Evolutionary conservation across 257 asterid species (phyloP).

Genomic region (Scutellaria galericulata): DNA sequence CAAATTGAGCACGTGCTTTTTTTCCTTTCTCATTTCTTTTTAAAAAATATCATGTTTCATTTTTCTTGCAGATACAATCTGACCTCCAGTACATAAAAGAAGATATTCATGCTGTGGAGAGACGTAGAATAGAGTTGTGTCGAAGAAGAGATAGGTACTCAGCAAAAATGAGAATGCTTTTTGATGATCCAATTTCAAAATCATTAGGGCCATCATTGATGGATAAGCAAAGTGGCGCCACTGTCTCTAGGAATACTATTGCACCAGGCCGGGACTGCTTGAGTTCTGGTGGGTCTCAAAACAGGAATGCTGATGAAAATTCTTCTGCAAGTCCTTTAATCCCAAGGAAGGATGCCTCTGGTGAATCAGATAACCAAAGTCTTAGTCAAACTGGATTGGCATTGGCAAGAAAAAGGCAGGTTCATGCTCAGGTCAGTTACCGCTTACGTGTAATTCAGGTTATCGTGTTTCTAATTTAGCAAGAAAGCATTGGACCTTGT

Average conservation of each 20-base stretch:
- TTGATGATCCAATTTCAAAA: conserved; percentile 55
- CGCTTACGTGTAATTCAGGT: conserved; percentile 18
- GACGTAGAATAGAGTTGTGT: conserved; percentile 65
- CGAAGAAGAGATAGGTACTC: conserved; percentile 71
- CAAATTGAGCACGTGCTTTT: too few relatives aligned
- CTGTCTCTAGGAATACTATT: conserved; percentile 42
- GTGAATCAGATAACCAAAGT: conserved; percentile 67
- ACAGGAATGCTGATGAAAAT: conserved; percentile 55
- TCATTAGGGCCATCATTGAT: conserved; percentile 50
- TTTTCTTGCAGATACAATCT: conserved; percentile 61
- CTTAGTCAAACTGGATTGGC: conserved; percentile 60
- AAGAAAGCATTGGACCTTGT: neutral
- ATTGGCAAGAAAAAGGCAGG: conserved; percentile 68
- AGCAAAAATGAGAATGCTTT: conserved; percentile 54
- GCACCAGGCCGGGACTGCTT: conserved; percentile 51
- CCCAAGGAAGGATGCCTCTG: conserved; percentile 48
- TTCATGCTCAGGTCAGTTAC: conserved; percentile 78
- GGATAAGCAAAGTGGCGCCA: conserved; percentile 52
- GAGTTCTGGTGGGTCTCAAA: conserved; percentile 47
- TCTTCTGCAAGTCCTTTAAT: conserved; percentile 54
- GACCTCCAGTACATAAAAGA: conserved; percentile 86
- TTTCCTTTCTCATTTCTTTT: too few relatives aligned
- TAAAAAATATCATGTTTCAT: neutral
- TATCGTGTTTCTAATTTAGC: conserved; percentile 3
- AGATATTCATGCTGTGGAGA: conserved; percentile 86